phyloP scores from a whole-genome alignment of 768 basidiomycete genomes.

The Pulveroboletus sp. region DNA sequence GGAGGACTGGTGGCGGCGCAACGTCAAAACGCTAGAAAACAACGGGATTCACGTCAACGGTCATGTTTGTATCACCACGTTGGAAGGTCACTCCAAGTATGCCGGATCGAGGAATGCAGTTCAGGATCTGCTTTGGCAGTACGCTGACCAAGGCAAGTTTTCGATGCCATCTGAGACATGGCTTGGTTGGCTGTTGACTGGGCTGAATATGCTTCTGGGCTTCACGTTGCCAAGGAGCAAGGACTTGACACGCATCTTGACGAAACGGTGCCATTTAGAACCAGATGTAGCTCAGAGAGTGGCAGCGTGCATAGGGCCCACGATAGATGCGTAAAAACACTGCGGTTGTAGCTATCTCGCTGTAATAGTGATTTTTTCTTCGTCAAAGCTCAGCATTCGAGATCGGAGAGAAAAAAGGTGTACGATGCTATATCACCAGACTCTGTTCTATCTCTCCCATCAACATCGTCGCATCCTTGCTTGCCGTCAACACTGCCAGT shows the following conservation, averaged over 20 bases:
- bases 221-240: constrained; percentile 16
- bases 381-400: neutral
- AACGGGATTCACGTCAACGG: constrained; percentile 17
- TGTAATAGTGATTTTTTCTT: constrained; percentile 1
- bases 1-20: constrained; percentile 31
- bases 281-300: constrained; percentile 22
- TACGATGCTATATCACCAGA: constrained; percentile 35
- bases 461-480: constrained; percentile 91
- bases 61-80: constrained; percentile 29
- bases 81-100: constrained; percentile 21
- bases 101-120: constrained; percentile 15
- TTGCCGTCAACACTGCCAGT: constrained; percentile 73
- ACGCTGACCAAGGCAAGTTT: constrained; percentile 23
- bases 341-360: neutral
- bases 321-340: constrained; percentile 4
- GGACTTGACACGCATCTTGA: constrained; percentile 21
- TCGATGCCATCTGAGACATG: constrained; percentile 21
- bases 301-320: constrained; percentile 19
- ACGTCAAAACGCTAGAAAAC: constrained; percentile 15
- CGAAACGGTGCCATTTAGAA: constrained; percentile 23
- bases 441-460: constrained; percentile 84
- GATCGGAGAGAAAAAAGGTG: neutral
- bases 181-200: constrained; percentile 17
- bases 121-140: constrained; percentile 19
- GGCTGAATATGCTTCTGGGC: constrained; percentile 14